phyloP scores from a whole-genome alignment of 2,329 filamentous ascomycete species.

The Aspergillus awamori region DNA sequence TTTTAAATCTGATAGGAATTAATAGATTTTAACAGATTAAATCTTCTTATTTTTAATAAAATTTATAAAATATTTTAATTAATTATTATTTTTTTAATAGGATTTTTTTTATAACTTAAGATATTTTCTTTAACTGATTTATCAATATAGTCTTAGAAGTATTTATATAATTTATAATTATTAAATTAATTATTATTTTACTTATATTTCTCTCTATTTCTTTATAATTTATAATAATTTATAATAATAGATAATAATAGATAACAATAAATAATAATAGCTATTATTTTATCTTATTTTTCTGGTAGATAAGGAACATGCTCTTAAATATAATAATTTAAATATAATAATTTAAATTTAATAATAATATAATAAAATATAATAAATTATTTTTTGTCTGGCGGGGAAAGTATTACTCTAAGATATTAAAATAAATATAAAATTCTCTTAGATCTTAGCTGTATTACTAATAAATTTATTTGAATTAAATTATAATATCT shows the following conservation, averaged over 20 bases:
- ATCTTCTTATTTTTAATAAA: constrained; percentile 1
- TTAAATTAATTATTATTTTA: background rate
- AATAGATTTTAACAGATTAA: no score
- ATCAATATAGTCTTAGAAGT: background rate
- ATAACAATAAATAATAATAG: background rate
- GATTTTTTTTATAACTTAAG: background rate
- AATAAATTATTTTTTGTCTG: background rate
- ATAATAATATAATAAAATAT: constrained; percentile 4
- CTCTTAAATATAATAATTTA: background rate
- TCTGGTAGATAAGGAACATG: background rate
- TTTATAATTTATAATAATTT: background rate
- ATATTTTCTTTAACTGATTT: background rate
- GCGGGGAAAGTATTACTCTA: background rate
- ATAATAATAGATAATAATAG: no score
- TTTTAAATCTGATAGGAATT: no score
- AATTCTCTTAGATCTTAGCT: background rate
- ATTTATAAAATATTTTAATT: constrained; percentile 1
- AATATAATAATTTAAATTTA: no score
- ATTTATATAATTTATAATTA: background rate
- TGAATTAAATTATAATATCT: constrained; percentile 5
- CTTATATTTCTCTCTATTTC: background rate
- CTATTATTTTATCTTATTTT: background rate
- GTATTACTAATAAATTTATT: background rate
- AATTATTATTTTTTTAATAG: background rate
- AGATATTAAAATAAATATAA: constrained; percentile 8